Base-by-base conservation (phyloP, 345 rosid species). In the Orychophragmus violaceus region DNA sequence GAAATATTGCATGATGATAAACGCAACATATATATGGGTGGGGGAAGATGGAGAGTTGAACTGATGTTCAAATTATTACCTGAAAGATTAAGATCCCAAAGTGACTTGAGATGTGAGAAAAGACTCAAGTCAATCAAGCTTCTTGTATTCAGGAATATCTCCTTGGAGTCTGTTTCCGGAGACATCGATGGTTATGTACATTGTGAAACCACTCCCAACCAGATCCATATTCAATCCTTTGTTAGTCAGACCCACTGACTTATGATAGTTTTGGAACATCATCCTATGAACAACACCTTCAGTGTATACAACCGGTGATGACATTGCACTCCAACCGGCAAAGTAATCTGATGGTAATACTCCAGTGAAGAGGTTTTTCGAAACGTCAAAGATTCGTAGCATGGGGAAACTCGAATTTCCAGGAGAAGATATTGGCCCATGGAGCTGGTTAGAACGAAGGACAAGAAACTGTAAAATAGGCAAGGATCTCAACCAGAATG, bases 401-500 rank as follows among this genome's bases (percentile, higher is more conserved):
- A n/a, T n/a, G n/a, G n/a, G n/a, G n/a, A n/a, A n/a, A n/a, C n/a
- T n/a, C n/a, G 27, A 4, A 17, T 0, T 2, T 0, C 3, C 5
- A 3, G 5, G 17, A 74, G 83, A 79, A 16, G 7, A 46, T 57
- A 86, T 65, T 4, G 4, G 6, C 2, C 85, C 82, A 0, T 72
- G 1, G 52, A 86, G 82, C n/a, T n/a, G n/a, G n/a, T n/a, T n/a
- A n/a, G n/a, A n/a, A n/a, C n/a, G n/a, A 41, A 82, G 27, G 54
- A 79, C 75, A 5, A 86, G 80, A 59, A 81, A 62, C 13, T 71
- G 80, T 18, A 84, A 46, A 11, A 8, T 28, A 0, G 78, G 46
- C 39, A 72, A 7, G 3, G 17, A 67, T 58, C 48, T 65, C 72
- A 84, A 45, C 33, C 69, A 69, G 21, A 79, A 82, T 0, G 85